Base-by-base conservation (phyloP, 129 eudicot genomes). In the Smallanthus sonchifolius region DNA sequence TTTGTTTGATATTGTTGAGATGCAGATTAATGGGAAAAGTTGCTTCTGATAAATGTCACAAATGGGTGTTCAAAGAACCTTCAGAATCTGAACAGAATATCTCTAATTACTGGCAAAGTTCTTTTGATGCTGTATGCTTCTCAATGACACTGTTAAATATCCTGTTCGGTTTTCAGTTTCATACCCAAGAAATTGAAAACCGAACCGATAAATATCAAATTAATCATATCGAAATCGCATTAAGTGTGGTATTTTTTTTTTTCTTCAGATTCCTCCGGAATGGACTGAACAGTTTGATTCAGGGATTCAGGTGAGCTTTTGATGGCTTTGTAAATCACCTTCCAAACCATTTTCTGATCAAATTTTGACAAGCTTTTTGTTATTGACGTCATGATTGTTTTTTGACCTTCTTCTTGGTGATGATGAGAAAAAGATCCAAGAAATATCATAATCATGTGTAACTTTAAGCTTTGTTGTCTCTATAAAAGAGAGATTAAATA, bases 1-100 rank as follows among this genome's bases (percentile, higher is more conserved):
- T 59, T 47, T 65, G 65, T 74, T 74, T 77, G 48, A 57, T 69
- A 68, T 73, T 77, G 67, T 71, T 86, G 87, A 60, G 70, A 73
- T 73, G 86, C 95, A 92, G 98, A 79, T 87, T 92, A 79, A 92
- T 92, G 98, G 98, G 98, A 70, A 92, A 90, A 84, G 98, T 92
- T 75, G 98, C 98, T 83, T 92, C 98, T 75, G 98, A 92, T 92
- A 92, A 92, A 78, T 92, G 98, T 81, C 98, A 92, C 79, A 92
- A 92, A 84, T 92, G 98, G 98, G 96, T 92, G 70, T 92, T 92
- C 86, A 92, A 92, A 79, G 98, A 92, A 76, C 98, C 98, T 78
- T 63, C 98, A 6, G 98, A 92, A 81, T 87, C 92, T 86, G 98
- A 92, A 74, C 91, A 90, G 42, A 92, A 92, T 73, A 87, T 92